These are phyloP conservation scores for Chlorella sp. DNA, from an alignment of 139 green algal species.

Conservation along the genomic window DNA sequence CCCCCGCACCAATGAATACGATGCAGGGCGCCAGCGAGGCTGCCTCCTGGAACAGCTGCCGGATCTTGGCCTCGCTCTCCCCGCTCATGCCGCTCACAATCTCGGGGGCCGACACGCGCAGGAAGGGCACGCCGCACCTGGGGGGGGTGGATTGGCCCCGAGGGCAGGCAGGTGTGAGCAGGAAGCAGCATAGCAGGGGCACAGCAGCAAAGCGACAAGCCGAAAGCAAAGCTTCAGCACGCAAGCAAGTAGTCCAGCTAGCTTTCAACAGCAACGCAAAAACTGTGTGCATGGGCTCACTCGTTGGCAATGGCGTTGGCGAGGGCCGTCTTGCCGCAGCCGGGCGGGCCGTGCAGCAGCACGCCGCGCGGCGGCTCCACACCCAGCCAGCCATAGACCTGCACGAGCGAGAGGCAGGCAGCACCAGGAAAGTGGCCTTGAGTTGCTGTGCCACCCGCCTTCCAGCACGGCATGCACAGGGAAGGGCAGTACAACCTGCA, in stretches of 20 bases:
- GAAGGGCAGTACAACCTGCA: no score
- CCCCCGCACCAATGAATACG: conserved; percentile 85
- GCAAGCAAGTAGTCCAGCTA: no score
- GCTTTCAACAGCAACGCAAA: no score
- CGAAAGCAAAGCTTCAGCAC: no score
- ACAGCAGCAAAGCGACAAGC: no score
- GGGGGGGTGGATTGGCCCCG: no score
- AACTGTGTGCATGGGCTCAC: no score
- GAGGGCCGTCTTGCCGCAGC: conserved; percentile 61
- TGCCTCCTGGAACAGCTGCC: conserved; percentile 88
- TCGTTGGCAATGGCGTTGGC: conserved; percentile 94
- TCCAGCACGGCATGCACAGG: no score
- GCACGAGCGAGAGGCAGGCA: not conserved
- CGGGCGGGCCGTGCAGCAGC: conserved; percentile 92
- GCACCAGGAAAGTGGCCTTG: not conserved
- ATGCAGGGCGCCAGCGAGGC: conserved; percentile 82
- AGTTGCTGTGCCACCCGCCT: not conserved
- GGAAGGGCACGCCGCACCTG: conserved; percentile 82
- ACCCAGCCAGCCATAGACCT: conserved; percentile 90
- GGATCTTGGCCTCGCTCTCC: conserved; percentile 86
- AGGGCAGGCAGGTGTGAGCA: no score
- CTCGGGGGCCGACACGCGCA: conserved; percentile 82
- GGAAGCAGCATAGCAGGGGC: no score
- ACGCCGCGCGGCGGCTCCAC: conserved; percentile 91
- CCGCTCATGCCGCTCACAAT: conserved; percentile 85